Evolutionary conservation across 352 stramenopile genomes (phyloP), one percentile per base, ranked within the genome.

Genomic region (Phytophthora pinifolia): DNA sequence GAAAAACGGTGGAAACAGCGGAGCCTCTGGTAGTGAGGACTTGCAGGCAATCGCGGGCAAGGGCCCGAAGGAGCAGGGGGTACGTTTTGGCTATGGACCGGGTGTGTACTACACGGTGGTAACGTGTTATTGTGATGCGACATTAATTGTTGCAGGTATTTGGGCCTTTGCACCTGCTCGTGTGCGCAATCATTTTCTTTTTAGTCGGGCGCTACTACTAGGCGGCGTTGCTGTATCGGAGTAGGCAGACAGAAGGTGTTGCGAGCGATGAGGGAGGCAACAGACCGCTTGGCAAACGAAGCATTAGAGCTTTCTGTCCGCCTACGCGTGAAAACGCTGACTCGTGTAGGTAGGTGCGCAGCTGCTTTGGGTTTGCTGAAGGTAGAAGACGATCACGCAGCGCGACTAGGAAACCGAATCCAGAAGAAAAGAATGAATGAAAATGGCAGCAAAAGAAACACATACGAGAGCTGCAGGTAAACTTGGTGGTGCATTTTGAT

Each of bases 111-210:
- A 30, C 6, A 3, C 25, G 30, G 6, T 47, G 37, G 38, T 33
- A 15, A 30, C 25, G 42, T 13, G 9, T 49, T 32, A 17, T 46
- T 47, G 17, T 56, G 30, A 29, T 43, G 14, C 62, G 1, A 25
- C 3, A 25, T 18, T 45, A 33, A 20, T 5, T 42, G 13, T 34
- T 42, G 14, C 46, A 94, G 79, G 70, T 70, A 27, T 92, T 94
- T 41, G 76, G 74, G 42, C 63, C 90, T n/a, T 80, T 94, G 52
- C 86, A 96, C 59, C 53, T 96, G 36, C 56, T 94, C 18, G 70
- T 96, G 41, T 92, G 82, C 52, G 83, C 83, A 38, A 90, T 96
- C 67, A 83, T 96, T 67, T 94, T 93, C 76, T 96, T 94, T 73
- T 76, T 96, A 62, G 72, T 96, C 56, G 86, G 86, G 3, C 83